These are phyloP conservation scores for Uronychia binucleata DNA, from an alignment of 73 alveolate species.

Conservation along the genomic window DNA sequence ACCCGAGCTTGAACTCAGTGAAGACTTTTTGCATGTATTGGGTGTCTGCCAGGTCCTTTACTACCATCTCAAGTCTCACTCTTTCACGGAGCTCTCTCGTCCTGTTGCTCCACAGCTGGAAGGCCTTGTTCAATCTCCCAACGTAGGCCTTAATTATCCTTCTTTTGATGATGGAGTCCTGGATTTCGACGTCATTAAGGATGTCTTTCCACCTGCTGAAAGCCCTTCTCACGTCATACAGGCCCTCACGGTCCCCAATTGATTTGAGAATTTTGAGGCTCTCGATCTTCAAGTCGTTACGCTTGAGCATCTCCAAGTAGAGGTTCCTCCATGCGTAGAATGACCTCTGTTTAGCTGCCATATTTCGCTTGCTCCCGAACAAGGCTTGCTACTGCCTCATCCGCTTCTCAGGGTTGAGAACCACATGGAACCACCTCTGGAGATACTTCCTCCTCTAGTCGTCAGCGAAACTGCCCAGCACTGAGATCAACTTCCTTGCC, in stretches of 20 bases:
- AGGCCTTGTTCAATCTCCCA: constrained; percentile 6
- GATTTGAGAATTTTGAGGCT: background rate
- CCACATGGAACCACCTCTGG: background rate
- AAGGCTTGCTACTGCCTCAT: background rate
- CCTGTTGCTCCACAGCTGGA: constrained; percentile 17
- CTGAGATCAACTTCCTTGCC: background rate
- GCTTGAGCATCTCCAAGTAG: background rate
- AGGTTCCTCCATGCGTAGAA: background rate
- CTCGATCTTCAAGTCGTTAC: background rate
- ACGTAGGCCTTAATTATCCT: background rate
- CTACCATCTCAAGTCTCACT: constrained; percentile 13
- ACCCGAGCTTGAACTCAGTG: constrained; percentile 4
- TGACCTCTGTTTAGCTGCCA: background rate
- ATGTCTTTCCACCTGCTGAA: background rate
- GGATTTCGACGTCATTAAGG: background rate
- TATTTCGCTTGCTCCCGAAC: background rate
- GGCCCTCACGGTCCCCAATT: background rate
- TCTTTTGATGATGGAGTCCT: background rate
- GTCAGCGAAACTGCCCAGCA: background rate
- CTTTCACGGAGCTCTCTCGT: background rate
- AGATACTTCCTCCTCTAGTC: background rate
- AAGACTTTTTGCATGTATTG: constrained; percentile 32
- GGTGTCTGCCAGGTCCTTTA: constrained; percentile 9
- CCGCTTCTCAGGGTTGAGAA: background rate
- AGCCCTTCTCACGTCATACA: background rate